These are phyloP conservation scores for Dispira parvispora DNA, from an alignment of 192 early-diverging fungal genomes.

Conservation along the genomic window DNA sequence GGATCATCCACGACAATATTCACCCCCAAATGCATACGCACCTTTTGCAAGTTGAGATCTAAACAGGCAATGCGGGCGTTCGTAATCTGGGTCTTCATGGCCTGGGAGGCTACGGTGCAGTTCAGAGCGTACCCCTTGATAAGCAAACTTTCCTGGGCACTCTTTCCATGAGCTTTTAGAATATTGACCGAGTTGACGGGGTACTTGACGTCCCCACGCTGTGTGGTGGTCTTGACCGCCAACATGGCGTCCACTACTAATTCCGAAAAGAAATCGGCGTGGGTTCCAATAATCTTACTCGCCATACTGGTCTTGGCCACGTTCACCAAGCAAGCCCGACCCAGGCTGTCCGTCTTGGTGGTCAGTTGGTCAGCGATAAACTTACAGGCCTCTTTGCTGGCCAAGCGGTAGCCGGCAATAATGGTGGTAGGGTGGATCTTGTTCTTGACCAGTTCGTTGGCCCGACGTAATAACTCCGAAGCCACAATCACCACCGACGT, in stretches of 20 bases:
- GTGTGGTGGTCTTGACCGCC: constrained; percentile 76
- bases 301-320: constrained; percentile 97
- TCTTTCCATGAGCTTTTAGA: constrained; percentile 92
- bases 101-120: constrained; percentile 93
- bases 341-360: constrained; percentile 83
- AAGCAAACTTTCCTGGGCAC: constrained; percentile 68
- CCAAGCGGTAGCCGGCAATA: constrained; percentile 92
- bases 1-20: constrained; percentile 98
- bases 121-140: constrained; percentile 94
- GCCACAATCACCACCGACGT: constrained; percentile 99
- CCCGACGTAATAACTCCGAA: constrained; percentile 85
- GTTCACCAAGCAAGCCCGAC: constrained; percentile 82
- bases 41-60: constrained; percentile 98
- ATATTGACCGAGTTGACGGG: constrained; percentile 97
- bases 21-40: constrained; percentile 93
- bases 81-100: constrained; percentile 74
- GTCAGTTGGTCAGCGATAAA: constrained; percentile 96
- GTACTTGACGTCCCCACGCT: constrained; percentile 75
- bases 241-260: constrained; percentile 87
- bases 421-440: constrained; percentile 99
- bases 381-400: constrained; percentile 94
- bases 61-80: constrained; percentile 93
- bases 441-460: constrained; percentile 96
- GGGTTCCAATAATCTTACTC: constrained; percentile 94
- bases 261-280: constrained; percentile 92